These are phyloP conservation scores for Lyophyllum decastes DNA, from an alignment of 768 basidiomycete species.

Conservation along the genomic window DNA sequence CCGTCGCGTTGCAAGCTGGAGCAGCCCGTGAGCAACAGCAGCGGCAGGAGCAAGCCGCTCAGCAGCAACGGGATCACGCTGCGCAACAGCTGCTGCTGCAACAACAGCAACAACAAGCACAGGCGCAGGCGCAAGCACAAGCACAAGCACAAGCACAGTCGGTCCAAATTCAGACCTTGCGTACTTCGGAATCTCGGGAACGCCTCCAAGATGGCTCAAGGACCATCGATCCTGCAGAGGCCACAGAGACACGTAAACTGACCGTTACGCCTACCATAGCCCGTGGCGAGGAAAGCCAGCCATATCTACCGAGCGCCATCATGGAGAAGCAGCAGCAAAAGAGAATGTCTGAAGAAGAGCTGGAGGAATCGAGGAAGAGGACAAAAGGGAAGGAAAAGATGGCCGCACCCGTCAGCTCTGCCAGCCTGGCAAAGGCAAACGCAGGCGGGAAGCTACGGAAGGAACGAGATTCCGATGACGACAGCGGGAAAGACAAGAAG, in stretches of 20 bases:
- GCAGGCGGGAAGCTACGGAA: conserved; percentile 46
- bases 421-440: conserved; percentile 28
- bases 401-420: conserved; percentile 46
- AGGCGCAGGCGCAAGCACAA: conserved; percentile 1
- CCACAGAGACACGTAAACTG: conserved; percentile 73
- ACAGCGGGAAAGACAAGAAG: conserved; percentile 50
- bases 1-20: conserved; percentile 38
- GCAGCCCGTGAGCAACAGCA: conserved; percentile 30
- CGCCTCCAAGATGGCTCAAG: conserved; percentile 29
- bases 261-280: conserved; percentile 80
- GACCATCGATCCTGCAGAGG: conserved; percentile 66
- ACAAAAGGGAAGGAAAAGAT: conserved; percentile 57
- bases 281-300: conserved; percentile 50
- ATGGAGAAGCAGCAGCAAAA: conserved; percentile 34
- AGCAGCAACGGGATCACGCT: conserved; percentile 31
- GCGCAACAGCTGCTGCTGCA: conserved; percentile 21
- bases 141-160: conserved; percentile 11
- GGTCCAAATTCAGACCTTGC: conserved; percentile 32
- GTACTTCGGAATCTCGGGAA: conserved; percentile 50
- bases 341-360: conserved; percentile 46
- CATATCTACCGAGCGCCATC: conserved; percentile 31
- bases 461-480: conserved; percentile 36
- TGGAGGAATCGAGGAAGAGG: conserved; percentile 41
- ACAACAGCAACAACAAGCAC: conserved; percentile 23
- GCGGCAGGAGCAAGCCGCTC: conserved; percentile 28